phyloP scores from a whole-genome alignment of 129 eudicot genomes.

The Escallonia rubra region DNA sequence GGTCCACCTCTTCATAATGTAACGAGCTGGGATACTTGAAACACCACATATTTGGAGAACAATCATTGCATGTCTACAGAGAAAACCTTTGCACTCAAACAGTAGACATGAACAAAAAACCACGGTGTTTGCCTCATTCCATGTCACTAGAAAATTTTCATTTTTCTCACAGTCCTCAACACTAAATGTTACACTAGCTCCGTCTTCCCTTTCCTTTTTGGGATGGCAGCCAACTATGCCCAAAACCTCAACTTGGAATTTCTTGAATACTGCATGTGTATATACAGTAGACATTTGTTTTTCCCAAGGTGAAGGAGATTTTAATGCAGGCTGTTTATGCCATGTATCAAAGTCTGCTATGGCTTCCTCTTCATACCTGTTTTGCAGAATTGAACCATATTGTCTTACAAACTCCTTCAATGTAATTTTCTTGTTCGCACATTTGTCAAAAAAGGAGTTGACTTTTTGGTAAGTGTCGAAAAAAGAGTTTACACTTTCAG shows the following conservation, averaged over 20 bases:
- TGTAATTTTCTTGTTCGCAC: conserved; percentile 44
- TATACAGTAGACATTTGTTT: conserved; percentile 52
- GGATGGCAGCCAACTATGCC: conserved; percentile 75
- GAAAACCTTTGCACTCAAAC: conserved; percentile 54
- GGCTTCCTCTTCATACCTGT: conserved; percentile 61
- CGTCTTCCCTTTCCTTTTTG: conserved; percentile 40
- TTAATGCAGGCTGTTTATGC: conserved; percentile 61
- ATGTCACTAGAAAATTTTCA: conserved; percentile 45
- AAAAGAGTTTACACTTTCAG: conserved; percentile 52
- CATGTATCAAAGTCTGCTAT: conserved; percentile 62
- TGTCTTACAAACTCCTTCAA: conserved; percentile 54
- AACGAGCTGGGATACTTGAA: conserved; percentile 52
- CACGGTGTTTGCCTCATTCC: conserved; percentile 40
- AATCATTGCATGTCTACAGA: conserved; percentile 63
- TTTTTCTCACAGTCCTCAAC: conserved; percentile 54
- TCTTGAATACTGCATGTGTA: conserved; percentile 54
- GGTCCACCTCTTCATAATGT: conserved; percentile 59
- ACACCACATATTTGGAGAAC: conserved; percentile 60
- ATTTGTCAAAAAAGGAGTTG: conserved; percentile 28
- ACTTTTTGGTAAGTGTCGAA: conserved; percentile 3
- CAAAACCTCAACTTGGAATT: conserved; percentile 61
- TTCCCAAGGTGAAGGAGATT: conserved; percentile 77
- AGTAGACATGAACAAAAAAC: conserved; percentile 57
- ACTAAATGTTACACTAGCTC: conserved; percentile 22
- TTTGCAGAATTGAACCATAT: conserved; percentile 49